Base-by-base conservation (phyloP, 805 yeast genomes). In the Lipomyces orientalis region DNA sequence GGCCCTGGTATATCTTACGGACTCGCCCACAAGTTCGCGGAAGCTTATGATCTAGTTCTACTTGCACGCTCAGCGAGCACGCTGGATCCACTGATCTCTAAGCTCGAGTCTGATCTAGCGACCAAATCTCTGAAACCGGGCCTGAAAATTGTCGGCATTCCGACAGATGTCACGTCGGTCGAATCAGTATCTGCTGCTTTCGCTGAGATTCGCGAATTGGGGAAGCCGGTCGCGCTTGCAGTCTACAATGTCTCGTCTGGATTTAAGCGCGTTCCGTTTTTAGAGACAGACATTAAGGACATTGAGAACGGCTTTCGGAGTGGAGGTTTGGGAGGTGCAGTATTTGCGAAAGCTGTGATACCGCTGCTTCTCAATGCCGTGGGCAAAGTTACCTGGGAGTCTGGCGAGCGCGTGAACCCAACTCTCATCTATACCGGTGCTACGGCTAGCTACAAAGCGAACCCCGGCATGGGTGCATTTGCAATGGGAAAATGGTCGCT, bases 341-440 rank as follows among this genome's bases (percentile, higher is more conserved):
- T 61, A 4, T 68, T 62, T 46, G 60, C 67, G 4, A 70, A 62
- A 29, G 60, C 54, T 6, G 31, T 60, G 4, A 58, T 68, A 12
- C 71, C 71, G 12, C 55, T 65, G 29, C 55, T 67, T 16, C 58
- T 65, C 16, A 61, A 46, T 37, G 43, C 58, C 9, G 64, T 46
- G 22, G 46, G 56, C 10, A 60, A 25, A 16, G 31, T 52, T 22
- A 52, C 34, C 55, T 52, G 31, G 31, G 55, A 52, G 55, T 25
- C 55, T 19, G 57, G 34, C 12, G 33, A n/a, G 22, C 29, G 43
- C 9, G 49, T 43, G 31, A 31, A 34, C 19, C 71, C 71, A 4
- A 52, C 71, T 14, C 55, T 68, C 43, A 34, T 68, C 16, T 68
- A 55, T 46, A 68, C 71, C 12, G 71, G 71, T n/a, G 71, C 71